Conservation (phyloP, 2,329 filamentous ascomycete species). For the Arthrobotrys entomopaga region DNA sequence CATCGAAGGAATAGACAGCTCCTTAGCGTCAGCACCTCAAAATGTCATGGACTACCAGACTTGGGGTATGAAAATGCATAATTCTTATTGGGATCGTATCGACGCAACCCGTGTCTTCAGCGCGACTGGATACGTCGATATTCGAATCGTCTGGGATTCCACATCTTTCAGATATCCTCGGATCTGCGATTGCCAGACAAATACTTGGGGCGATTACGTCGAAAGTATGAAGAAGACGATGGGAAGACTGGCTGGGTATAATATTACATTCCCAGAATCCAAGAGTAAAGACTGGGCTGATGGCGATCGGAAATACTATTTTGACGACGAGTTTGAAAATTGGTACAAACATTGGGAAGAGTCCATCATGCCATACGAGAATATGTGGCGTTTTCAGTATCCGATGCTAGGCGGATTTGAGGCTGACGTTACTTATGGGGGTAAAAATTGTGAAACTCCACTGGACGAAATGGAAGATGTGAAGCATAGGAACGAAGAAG, state of each 20-base stretch:
- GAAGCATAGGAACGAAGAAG: not conserved
- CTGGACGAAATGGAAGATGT: not conserved
- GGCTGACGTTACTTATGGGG: not conserved
- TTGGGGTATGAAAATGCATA: constrained; percentile 48
- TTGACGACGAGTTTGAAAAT: constrained; percentile 28
- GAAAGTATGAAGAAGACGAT: constrained; percentile 8
- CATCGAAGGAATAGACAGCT: constrained; percentile 24
- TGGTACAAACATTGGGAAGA: constrained; percentile 51
- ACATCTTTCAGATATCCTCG: constrained; percentile 12
- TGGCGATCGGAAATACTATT: not conserved
- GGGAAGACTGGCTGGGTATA: constrained; percentile 3
- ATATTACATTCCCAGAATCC: constrained; percentile 9
- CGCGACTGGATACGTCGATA: not conserved
- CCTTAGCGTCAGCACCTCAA: not conserved
- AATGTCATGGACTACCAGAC: constrained; percentile 27
- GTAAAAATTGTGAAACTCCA: not conserved
- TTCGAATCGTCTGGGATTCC: not conserved
- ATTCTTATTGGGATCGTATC: constrained; percentile 24
- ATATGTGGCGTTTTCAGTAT: constrained; percentile 46
- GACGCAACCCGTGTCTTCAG: not conserved
- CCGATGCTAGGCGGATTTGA: constrained; percentile 25
- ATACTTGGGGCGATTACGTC: constrained; percentile 5
- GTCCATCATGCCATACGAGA: constrained; percentile 45
- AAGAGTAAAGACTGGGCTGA: constrained; percentile 25
- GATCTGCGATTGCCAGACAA: constrained; percentile 18